phyloP scores from a whole-genome alignment of 352 stramenopile species.

The Phytopythium boreale region DNA sequence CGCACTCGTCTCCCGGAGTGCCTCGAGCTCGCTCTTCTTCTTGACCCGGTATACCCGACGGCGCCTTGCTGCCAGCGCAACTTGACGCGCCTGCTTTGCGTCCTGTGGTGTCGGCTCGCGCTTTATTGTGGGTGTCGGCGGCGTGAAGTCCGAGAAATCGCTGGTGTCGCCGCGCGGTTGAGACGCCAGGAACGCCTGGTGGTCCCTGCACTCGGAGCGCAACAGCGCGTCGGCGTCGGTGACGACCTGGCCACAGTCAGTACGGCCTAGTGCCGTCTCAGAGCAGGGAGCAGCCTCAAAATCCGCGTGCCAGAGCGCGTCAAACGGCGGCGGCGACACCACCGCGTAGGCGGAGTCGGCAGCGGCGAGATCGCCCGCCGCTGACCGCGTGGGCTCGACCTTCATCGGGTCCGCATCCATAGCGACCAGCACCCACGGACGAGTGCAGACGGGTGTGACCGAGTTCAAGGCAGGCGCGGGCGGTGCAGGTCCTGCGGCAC shows the following conservation, averaged over 20 bases:
- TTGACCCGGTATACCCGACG: slow-evolving; percentile 13
- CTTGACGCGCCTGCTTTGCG: neutral
- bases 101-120: neutral
- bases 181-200: neutral
- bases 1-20: slow-evolving; percentile 10
- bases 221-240: neutral
- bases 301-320: neutral
- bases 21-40: slow-evolving; percentile 13
- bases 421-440: no score
- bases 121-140: neutral
- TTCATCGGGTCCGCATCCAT: neutral
- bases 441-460: neutral
- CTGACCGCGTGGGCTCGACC: neutral
- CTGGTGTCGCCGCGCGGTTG: neutral
- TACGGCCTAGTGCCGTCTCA: neutral
- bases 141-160: neutral
- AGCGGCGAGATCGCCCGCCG: neutral
- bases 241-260: neutral
- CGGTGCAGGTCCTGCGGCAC: no score
- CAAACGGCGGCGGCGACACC: neutral
- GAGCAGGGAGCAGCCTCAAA: neutral
- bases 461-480: no score
- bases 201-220: no score
- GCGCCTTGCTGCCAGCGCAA: slow-evolving; percentile 5
- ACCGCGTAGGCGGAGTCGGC: neutral